Evolutionary conservation across 352 stramenopile genomes (phyloP), one percentile per base, ranked within the genome.

Genomic region (Globisporangium recalcitrans): DNA sequence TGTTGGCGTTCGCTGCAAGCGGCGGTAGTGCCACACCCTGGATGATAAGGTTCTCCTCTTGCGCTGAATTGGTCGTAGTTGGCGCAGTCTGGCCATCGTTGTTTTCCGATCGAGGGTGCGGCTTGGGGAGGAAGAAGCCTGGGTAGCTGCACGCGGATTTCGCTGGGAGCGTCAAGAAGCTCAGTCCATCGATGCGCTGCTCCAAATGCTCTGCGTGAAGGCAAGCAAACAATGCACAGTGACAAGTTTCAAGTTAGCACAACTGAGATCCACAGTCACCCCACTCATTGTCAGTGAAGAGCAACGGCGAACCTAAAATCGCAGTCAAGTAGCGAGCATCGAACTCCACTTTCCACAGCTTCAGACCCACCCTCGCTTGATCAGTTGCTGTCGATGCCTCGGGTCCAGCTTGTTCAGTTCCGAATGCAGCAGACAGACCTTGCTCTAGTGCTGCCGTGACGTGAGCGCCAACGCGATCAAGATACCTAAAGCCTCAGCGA

Each of bases 311-410:
- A 88, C 81, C 73, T 38, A 93, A 58, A 19, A 90, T 68, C 29
- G 65, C 58, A 31, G 76, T 34, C 26, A 72, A 72, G 51, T 90
- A 91, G 44, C 85, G 82, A 16, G 78, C 77, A 47, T 95, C 85
- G 48, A 92, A 87, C 62, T 95, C 85, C 31, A 93, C 63, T 64
- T 75, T 73, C 85, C 85, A 95, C 0, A 95, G 61, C 48, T 79
- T 73, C 56, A 69, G 44, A 11, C 54, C 46, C 29, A 40, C 47
- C 9, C 65, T 72, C 16, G 13, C 31, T 19, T 46, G 60, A 2
- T 19, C 29, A 14, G 22, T 58, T 46, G 38, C 3, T 29, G 31
- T 22, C 48, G 21, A 38, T 19, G 51, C 11, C 19, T 55, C 9
- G 48, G 24, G 7, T 22, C 38, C n/a, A 31, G 31, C n/a, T 48